Conservation (phyloP, 1,284 basidiomycete species). For the Ceratobasidium sp. region DNA sequence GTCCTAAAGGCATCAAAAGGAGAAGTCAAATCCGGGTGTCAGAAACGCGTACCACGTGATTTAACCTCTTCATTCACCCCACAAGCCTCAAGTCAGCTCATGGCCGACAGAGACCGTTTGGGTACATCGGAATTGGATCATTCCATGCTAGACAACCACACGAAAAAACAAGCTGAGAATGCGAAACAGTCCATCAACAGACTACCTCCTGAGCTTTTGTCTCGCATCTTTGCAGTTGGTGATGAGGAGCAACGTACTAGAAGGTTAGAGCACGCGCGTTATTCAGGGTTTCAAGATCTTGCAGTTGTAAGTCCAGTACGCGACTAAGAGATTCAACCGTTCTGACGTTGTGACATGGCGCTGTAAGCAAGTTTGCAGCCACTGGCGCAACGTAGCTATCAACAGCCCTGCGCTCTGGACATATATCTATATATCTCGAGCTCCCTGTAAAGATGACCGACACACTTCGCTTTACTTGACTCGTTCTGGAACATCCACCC, state of each 20-base stretch:
- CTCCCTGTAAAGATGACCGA: too few species aligned
- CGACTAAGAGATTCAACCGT: too few species aligned
- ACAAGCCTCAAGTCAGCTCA: too few species aligned
- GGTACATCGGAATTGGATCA: too few species aligned
- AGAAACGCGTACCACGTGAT: too few species aligned
- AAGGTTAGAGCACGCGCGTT: neutral
- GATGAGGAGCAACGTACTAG: constrained; percentile 12
- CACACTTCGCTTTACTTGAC: neutral
- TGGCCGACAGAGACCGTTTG: too few species aligned
- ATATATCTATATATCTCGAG: constrained; percentile 19
- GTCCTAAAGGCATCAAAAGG: too few species aligned
- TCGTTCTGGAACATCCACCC: neutral
- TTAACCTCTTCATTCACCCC: too few species aligned
- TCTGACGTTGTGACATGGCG: neutral
- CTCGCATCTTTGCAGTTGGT: constrained; percentile 13
- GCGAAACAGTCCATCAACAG: constrained; percentile 10
- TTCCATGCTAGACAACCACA: too few species aligned
- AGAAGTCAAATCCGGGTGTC: too few species aligned
- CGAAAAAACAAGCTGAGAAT: neutral
- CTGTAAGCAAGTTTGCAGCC: constrained; percentile 20
- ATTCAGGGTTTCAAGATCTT: constrained; percentile 16
- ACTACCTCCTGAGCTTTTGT: constrained; percentile 18
- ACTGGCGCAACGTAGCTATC: constrained; percentile 28
- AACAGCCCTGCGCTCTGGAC: constrained; percentile 26
- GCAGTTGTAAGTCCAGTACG: neutral